Base-by-base conservation (phyloP, 768 basidiomycete genomes). In the Atractiella rhizophila region DNA sequence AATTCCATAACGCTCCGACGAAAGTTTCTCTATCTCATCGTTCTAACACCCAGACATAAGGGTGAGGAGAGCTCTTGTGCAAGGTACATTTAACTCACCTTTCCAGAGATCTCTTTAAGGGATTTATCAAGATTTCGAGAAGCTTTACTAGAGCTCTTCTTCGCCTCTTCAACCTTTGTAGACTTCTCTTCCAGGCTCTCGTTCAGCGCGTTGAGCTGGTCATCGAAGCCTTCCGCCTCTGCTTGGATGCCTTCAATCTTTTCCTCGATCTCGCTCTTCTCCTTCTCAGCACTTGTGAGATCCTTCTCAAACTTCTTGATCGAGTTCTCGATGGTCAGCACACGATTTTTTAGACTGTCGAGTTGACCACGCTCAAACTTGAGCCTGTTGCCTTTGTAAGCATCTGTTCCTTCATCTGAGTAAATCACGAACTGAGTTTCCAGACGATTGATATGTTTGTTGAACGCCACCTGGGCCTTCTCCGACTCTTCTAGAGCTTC, bases 21-120 rank as follows among this genome's bases (percentile, higher is more conserved):
- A 74, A 21, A 76, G 60, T 54, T 79, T 81, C 57, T 83, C 81
- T 44, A 91, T 91, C 53, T 83, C 78, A 56, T 88, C 86, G 50
- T 77, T 78, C 74, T 75, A 46, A 19, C 8, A 24, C 16, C 4
- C 21, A 39, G 40, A 33, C 21, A 19, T 19, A 20, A 21, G 26
- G 21, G 15, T 11, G 20, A 23, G 4, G 31, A 28, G 21, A 25
- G 26, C 28, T 4, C 13, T 15, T 1, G 16, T n/a, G 13, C 9
- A 25, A 15, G 13, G 47, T n/a, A n/a, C n/a, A n/a, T n/a, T n/a
- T n/a, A n/a, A 52, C 68, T 50, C 42, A 75, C 85, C 63, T 73
- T 74, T 13, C 64, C 60, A 6, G 76, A 72, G 37, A 96, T 83
- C 55, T 96, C 86, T 58, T 94, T 94, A 51, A 85, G 55, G 1